Percentiles rank a stretch among this genome's conserved stretches.
Evolutionary conservation across 2,329 filamentous ascomycete genomes (phyloP).

Genomic region (Diaporthe sp.): DNA sequence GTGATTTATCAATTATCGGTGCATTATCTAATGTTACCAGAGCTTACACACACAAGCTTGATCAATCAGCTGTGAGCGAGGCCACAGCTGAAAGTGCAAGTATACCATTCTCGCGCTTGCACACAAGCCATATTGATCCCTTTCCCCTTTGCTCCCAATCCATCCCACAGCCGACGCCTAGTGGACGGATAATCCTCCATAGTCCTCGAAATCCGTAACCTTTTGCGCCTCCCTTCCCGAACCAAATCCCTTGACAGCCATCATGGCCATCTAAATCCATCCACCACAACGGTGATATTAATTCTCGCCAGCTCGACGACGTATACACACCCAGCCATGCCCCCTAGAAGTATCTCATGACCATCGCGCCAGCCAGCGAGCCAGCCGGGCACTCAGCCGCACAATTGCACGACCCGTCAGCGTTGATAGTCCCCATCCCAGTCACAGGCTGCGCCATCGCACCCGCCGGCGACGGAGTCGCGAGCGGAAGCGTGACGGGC

Average conservation of each 20-base stretch:
- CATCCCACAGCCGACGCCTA: background rate
- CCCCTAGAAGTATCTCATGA: conserved; percentile 3
- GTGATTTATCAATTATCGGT: background rate
- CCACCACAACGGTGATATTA: background rate
- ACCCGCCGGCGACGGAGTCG: background rate
- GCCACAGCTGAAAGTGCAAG: background rate
- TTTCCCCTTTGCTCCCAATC: background rate
- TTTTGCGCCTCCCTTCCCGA: background rate
- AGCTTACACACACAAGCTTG: background rate
- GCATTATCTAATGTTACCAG: background rate
- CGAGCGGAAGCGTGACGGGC: background rate
- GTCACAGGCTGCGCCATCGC: background rate
- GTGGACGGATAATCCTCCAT: background rate
- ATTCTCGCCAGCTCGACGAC: too few species aligned
- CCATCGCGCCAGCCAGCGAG: conserved; percentile 18
- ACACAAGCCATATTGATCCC: background rate
- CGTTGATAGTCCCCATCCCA: conserved; percentile 10
- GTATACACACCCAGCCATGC: background rate
- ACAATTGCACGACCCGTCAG: conserved; percentile 30
- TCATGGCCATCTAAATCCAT: too few species aligned
- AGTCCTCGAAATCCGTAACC: background rate
- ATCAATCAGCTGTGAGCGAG: background rate
- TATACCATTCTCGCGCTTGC: background rate
- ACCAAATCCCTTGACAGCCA: background rate
- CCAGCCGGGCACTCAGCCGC: conserved; percentile 32